Base-by-base conservation (phyloP, 2,329 filamentous ascomycete species). In the Hortaea werneckii region DNA sequence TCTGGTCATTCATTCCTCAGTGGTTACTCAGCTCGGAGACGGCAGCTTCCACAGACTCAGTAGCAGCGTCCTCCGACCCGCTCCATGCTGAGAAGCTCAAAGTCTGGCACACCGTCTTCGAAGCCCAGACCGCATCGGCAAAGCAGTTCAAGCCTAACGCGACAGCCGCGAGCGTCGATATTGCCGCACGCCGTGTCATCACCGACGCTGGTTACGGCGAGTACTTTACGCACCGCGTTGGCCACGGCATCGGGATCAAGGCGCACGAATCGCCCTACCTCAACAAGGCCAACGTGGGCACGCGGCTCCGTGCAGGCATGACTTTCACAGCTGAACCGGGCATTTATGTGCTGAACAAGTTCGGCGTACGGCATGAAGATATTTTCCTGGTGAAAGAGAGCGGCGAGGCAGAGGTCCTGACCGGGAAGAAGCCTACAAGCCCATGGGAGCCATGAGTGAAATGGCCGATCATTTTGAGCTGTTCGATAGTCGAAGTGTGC, bases 191-290 rank as follows among this genome's bases (percentile, higher is more conserved):
- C 1, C 62, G 63, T 0, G 67, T 82, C 13, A 82, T 82, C 42
- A 68, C 73, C 9, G 59, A 71, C 8, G 78, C 76, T 0, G 78
- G 78, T 0, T 82, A 82, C 48, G 77, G 75, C 0, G 64, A 71
- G 13, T 69, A 68, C 0, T 82, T 82, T 50, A 82, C 78, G 1
- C 79, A 82, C 52, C 71, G 79, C 1, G 65, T 82, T 1, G 79
- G 79, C 1, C 79, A 83, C 53, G 75, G 79, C 1, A 80, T 83
- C 41, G 79, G 79, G 0, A 80, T 83, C 57, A 82, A 82, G 62
- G 78, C 78, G 1, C 79, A 82, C 51, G 79, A 82, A 56, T 78
- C 75, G 29, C 79, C 78, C 0, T 82, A 82, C 52, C 63, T 82
- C 29, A 80, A 82, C 57, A 78, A 80, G 54, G 79, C 76, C 47